These are phyloP conservation scores for Helotiales sp. DNA, from an alignment of 2,329 filamentous ascomycete genomes.

Conservation along the genomic window DNA sequence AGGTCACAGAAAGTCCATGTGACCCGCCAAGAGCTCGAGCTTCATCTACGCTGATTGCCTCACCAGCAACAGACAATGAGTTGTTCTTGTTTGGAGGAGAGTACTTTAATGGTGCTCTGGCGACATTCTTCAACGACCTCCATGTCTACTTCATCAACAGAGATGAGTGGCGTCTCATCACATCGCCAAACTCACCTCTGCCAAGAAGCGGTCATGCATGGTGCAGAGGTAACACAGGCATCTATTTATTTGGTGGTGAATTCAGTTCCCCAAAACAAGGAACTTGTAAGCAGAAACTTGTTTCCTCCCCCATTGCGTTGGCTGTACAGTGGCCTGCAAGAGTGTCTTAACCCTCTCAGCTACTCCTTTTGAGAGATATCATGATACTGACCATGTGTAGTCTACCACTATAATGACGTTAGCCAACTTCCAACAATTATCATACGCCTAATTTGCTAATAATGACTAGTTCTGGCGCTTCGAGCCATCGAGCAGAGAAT, in stretches of 20 bases:
- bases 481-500: conserved; percentile 81
- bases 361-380: too few relatives aligned
- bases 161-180: conserved; percentile 89
- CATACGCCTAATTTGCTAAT: background rate
- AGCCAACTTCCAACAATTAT: background rate
- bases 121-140: conserved; percentile 68
- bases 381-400: too few relatives aligned
- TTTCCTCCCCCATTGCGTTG: too few relatives aligned
- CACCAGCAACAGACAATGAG: conserved; percentile 82
- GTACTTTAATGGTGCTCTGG: conserved; percentile 89
- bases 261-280: conserved; percentile 97
- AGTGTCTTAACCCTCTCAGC: too few relatives aligned
- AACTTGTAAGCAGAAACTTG: too few relatives aligned
- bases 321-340: too few relatives aligned
- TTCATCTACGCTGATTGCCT: conserved; percentile 80
- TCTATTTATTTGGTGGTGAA: conserved; percentile 95
- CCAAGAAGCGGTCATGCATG: conserved; percentile 93
- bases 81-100: conserved; percentile 92
- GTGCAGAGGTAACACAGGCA: conserved; percentile 84
- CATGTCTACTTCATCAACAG: conserved; percentile 75
- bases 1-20: conserved; percentile 79
- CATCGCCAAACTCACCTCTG: conserved; percentile 85
- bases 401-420: conserved; percentile 94
- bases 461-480: conserved; percentile 74
- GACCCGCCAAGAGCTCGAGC: conserved; percentile 76